Percentiles rank a stretch among this genome's conserved stretches.
phyloP scores from a whole-genome alignment of 768 basidiomycete species.

The Collybia sp. region DNA sequence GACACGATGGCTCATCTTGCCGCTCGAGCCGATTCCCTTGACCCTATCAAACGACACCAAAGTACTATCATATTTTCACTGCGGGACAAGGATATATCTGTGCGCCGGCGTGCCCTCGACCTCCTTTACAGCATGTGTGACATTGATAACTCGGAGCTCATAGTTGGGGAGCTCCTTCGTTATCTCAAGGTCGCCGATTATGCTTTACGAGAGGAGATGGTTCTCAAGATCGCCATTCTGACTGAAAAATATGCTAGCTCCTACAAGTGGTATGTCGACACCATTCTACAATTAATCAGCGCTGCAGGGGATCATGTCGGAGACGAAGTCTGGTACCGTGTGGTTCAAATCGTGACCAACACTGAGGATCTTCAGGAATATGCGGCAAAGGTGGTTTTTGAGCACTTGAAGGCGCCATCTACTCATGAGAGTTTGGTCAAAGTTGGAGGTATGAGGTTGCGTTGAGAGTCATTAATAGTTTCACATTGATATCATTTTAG shows the following conservation, averaged over 20 bases:
- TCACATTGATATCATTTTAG: conserved; percentile 28
- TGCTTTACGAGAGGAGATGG: conserved; percentile 96
- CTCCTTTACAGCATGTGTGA: conserved; percentile 99
- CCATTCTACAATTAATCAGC: conserved; percentile 91
- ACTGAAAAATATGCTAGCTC: conserved; percentile 99
- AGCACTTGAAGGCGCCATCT: conserved; percentile 79
- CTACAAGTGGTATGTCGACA: conserved; percentile 99
- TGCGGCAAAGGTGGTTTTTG: conserved; percentile 88
- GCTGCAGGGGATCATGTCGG: conserved; percentile 98
- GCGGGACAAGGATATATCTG: conserved; percentile 96
- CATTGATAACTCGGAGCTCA: conserved; percentile 90
- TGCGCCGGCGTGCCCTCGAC: conserved; percentile 90
- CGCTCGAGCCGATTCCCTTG: conserved; percentile 85
- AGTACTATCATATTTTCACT: conserved; percentile 91
- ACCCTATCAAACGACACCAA: conserved; percentile 93
- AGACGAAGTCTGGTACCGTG: conserved; percentile 99
- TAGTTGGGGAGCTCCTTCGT: conserved; percentile 91
- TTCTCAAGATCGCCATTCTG: conserved; percentile 94
- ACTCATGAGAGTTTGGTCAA: conserved; percentile 94
- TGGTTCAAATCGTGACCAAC: conserved; percentile 97
- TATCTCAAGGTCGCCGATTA: conserved; percentile 98
- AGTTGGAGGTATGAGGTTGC: conserved; percentile 69
- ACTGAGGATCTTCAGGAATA: conserved; percentile 97
- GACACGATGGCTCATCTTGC: conserved; percentile 99
- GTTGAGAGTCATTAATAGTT: background rate